Evolutionary conservation across 2,329 filamentous ascomycete genomes (phyloP).

Genomic region (Scedosporium dehoogii): DNA sequence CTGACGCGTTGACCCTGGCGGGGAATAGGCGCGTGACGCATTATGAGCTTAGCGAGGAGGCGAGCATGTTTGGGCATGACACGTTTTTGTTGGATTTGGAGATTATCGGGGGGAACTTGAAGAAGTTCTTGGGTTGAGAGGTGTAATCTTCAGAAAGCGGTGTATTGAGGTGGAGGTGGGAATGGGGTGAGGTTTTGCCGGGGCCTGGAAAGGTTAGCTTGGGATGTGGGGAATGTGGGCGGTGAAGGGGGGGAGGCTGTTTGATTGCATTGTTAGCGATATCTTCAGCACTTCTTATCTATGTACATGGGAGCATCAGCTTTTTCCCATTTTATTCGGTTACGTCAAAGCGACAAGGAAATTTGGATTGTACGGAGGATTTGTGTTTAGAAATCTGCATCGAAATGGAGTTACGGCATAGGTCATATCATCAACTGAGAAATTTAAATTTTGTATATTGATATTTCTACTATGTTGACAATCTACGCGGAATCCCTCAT

Average conservation of each 20-base stretch:
- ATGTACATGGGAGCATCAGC: not conserved
- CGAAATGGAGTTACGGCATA: slow-evolving; percentile 7
- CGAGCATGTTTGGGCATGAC: slow-evolving; percentile 92
- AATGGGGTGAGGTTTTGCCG: not conserved
- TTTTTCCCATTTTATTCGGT: not conserved
- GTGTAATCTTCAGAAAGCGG: no score
- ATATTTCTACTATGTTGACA: no score
- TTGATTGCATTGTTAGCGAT: not conserved
- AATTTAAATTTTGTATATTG: no score
- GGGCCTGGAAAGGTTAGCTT: no score
- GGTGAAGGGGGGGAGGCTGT: not conserved
- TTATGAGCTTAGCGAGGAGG: slow-evolving; percentile 85
- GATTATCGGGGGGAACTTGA: slow-evolving; percentile 78
- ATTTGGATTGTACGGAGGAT: no score
- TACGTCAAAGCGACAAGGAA: no score
- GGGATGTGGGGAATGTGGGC: no score
- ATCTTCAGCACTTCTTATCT: not conserved
- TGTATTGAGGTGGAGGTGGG: not conserved
- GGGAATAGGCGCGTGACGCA: slow-evolving; percentile 80
- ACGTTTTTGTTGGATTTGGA: slow-evolving; percentile 90
- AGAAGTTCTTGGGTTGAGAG: slow-evolving; percentile 59
- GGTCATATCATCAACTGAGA: not conserved
- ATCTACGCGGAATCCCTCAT: not conserved
- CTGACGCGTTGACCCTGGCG: slow-evolving; percentile 63
- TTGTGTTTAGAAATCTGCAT: slow-evolving; percentile 18